phyloP scores from a whole-genome alignment of 1,139 yeast genomes.

The Ogataea hybrid region DNA sequence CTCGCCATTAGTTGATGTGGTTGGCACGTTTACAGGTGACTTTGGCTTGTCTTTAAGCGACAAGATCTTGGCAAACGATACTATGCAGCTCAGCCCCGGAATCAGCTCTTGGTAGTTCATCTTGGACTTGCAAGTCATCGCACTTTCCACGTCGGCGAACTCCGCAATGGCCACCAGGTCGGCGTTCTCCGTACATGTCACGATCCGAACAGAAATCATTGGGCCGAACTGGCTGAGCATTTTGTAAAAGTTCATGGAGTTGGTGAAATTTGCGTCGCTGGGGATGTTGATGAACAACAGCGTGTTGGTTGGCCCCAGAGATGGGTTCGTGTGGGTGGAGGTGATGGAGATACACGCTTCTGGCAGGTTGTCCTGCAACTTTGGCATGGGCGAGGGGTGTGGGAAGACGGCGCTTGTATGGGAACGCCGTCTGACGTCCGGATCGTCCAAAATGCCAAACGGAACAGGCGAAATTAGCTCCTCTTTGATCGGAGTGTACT shows the following conservation, averaged over 20 bases:
- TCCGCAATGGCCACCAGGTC: conserved; percentile 62
- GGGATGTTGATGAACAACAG: conserved; percentile 80
- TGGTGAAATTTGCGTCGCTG: conserved; percentile 28
- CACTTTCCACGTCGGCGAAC: conserved; percentile 67
- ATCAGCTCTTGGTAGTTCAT: conserved; percentile 80
- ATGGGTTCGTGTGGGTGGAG: conserved; percentile 65
- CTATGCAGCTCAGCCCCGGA: conserved; percentile 65
- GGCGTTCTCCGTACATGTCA: conserved; percentile 35
- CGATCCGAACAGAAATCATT: conserved; percentile 56
- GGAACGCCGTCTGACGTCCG: conserved; percentile 38
- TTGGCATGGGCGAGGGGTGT: conserved; percentile 24
- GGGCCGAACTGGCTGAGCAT: conserved; percentile 50
- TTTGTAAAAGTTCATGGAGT: conserved; percentile 29
- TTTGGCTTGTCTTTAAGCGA: conserved; percentile 29
- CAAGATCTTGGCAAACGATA: conserved; percentile 65
- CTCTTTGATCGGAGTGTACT: conserved; percentile 25
- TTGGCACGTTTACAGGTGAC: conserved; percentile 9
- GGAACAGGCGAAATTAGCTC: conserved; percentile 13
- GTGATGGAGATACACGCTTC: conserved; percentile 47
- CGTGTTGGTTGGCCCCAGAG: conserved; percentile 74
- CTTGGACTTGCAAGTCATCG: conserved; percentile 72
- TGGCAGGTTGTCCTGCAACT: conserved; percentile 55
- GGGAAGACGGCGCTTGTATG: conserved; percentile 35
- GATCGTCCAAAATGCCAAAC: conserved; percentile 11
- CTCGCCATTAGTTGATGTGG: conserved; percentile 13